Conservation (phyloP, 2,329 filamentous ascomycete genomes). For the Ophiocordyceps robertsii region DNA sequence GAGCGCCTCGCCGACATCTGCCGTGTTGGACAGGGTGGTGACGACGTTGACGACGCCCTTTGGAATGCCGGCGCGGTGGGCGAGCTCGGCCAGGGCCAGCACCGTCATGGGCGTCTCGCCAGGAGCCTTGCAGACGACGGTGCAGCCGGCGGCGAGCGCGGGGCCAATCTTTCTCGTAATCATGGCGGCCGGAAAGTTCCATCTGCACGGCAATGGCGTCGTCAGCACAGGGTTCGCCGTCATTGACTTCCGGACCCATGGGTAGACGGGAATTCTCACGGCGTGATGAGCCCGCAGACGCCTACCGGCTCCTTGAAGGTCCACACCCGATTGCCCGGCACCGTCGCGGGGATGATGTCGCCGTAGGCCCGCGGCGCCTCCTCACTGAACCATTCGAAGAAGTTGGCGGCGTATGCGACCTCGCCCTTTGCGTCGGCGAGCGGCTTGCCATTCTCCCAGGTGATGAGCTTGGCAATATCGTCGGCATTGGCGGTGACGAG, state of each 20-base stretch:
- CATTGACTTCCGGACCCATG: neutral
- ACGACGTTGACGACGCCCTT: slow-evolving; percentile 85
- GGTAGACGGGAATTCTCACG: slow-evolving; percentile 24
- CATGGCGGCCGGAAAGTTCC: slow-evolving; percentile 79
- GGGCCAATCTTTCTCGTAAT: slow-evolving; percentile 58
- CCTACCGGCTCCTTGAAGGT: slow-evolving; percentile 76
- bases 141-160: slow-evolving; percentile 86
- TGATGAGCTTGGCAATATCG: slow-evolving; percentile 71
- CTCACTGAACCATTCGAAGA: slow-evolving; percentile 72
- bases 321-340: slow-evolving; percentile 60
- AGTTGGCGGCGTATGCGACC: slow-evolving; percentile 58
- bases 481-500: slow-evolving; percentile 66
- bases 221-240: neutral
- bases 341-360: slow-evolving; percentile 57
- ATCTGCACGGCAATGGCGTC: slow-evolving; percentile 25
- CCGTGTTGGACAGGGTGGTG: slow-evolving; percentile 66
- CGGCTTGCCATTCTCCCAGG: slow-evolving; percentile 84
- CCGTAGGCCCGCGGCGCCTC: slow-evolving; percentile 65
- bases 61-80: slow-evolving; percentile 75
- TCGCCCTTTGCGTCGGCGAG: slow-evolving; percentile 61
- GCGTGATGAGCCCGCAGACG: slow-evolving; percentile 71
- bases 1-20: slow-evolving; percentile 62
- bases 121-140: slow-evolving; percentile 82
- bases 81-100: slow-evolving; percentile 76
- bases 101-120: slow-evolving; percentile 87